Percentiles rank a stretch among this genome's conserved stretches.
These are phyloP conservation scores for Lomentospora prolificans DNA, from an alignment of 2,329 filamentous ascomycete species.

Conservation along the genomic window DNA sequence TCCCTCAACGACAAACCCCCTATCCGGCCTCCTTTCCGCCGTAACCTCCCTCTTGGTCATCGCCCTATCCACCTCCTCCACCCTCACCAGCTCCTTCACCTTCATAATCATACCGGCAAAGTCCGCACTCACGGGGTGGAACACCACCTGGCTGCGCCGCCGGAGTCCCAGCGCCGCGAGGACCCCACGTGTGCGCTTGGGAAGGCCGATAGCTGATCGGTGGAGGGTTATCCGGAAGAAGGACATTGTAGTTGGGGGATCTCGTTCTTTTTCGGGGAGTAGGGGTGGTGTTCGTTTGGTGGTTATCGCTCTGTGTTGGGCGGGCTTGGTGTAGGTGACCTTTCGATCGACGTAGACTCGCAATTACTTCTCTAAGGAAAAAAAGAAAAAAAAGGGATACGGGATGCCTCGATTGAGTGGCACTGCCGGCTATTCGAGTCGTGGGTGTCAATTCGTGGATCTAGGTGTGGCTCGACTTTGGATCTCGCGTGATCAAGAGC, in stretches of 20 bases:
- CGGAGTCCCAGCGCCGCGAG: constrained; percentile 78
- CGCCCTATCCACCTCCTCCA: constrained; percentile 62
- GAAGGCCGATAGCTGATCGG: constrained; percentile 82
- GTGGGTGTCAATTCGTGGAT: background rate
- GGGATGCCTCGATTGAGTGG: background rate
- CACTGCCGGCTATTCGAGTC: background rate
- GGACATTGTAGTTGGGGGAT: constrained; percentile 56
- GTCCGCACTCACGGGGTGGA: constrained; percentile 72
- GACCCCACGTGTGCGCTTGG: constrained; percentile 66
- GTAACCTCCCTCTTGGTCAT: constrained; percentile 61
- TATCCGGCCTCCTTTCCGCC: constrained; percentile 61
- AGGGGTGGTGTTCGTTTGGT: too few relatives aligned
- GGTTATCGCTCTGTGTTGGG: too few relatives aligned
- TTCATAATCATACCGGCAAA: constrained; percentile 86
- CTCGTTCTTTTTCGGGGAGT: constrained; percentile 9
- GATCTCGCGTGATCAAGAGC: background rate
- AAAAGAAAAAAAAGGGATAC: background rate
- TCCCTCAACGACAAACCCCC: constrained; percentile 72
- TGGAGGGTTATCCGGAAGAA: constrained; percentile 89
- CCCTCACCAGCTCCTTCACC: constrained; percentile 84
- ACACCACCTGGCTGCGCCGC: constrained; percentile 77
- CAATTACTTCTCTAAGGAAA: background rate
- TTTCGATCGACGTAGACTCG: too few relatives aligned
- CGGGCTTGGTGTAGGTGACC: too few relatives aligned
- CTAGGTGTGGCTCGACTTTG: background rate